Evolutionary conservation across 495 filamentous ascomycete species (phyloP), one percentile per base, ranked within the genome.

Genomic region (Penicillium pulvis): DNA sequence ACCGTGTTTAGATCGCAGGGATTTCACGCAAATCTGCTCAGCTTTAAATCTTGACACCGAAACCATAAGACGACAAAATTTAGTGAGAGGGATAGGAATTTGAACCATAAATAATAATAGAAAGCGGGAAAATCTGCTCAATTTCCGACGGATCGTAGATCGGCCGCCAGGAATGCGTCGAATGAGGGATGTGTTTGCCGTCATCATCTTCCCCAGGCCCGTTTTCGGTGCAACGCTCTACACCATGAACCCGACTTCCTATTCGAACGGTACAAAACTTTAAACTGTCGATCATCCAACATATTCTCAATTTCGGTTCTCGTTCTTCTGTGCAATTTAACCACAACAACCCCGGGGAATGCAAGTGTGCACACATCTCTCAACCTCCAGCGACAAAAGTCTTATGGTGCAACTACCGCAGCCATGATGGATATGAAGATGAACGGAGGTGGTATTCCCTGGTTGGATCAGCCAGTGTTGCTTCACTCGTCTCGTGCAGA

Each of bases 401-500:
- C 20, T 52, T 39, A 31, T 12, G 51, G 11, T 5, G 36, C 7
- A 17, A 50, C 23, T 11, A 43, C 19, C 24, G 58, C 50, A 45
- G 17, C 26, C 49, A 71, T 62, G 61, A 58, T 64, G 24, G 56
- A 64, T 19, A 70, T 62, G 68, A 23, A 63, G 19, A 65, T 62
- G 43, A 16, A 31, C 11, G 23, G 44, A 8, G 43, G 57, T 10
- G 46, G 42, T 17, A 36, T 61, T 1, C 77, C 76, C 58, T 80
- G 79, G 79, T 72, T 81, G 1, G 71, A 76, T 43, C 63, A 72
- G 54, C 79, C 77, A 28, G 71, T 80, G 51, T 72, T 75, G 71
- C 74, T 84, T 55, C 78, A 81, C 58, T 80, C 78, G 8, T 76
- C 69, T 39, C 72, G 80, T 4, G 74, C 69, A 14, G 73, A 69